Conservation (phyloP, 73 alveolate genomes). For the Breviolum minutum region DNA sequence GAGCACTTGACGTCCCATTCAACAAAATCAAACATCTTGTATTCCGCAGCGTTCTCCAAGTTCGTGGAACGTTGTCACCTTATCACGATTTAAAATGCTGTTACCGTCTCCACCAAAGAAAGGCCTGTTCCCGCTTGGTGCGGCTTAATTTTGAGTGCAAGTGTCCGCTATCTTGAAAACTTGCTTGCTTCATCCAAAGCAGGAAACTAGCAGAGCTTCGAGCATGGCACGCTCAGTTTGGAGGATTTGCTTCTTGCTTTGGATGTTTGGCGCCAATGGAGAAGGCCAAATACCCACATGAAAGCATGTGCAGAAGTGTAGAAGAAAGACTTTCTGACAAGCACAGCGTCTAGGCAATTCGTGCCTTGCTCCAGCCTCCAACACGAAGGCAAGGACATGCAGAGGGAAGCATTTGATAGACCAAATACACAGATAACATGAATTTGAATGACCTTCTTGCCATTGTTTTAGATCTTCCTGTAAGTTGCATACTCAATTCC, state of each 20-base stretch:
- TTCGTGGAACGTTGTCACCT: slow-evolving; percentile 5
- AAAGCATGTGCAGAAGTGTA: neutral
- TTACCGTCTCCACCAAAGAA: neutral
- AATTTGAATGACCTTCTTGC: no score
- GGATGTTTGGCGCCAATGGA: neutral
- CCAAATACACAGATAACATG: no score
- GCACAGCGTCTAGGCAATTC: neutral
- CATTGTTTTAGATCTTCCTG: neutral
- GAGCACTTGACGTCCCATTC: no score
- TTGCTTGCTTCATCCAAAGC: no score
- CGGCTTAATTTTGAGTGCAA: no score
- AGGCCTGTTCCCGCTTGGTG: no score
- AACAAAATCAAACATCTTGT: neutral
- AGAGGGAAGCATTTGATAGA: no score
- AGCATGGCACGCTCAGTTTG: neutral
- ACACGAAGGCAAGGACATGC: neutral
- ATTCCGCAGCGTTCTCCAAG: slow-evolving; percentile 45
- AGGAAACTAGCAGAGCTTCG: neutral
- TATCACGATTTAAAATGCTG: neutral
- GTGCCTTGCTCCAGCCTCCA: neutral
- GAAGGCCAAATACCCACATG: neutral
- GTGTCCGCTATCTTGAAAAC: no score
- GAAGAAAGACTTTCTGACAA: neutral
- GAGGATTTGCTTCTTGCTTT: slow-evolving; percentile 19
- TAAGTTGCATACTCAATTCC: neutral